These are phyloP conservation scores for Aureobasidium mangrovei DNA, from an alignment of 2,329 filamentous ascomycete genomes.

Conservation along the genomic window DNA sequence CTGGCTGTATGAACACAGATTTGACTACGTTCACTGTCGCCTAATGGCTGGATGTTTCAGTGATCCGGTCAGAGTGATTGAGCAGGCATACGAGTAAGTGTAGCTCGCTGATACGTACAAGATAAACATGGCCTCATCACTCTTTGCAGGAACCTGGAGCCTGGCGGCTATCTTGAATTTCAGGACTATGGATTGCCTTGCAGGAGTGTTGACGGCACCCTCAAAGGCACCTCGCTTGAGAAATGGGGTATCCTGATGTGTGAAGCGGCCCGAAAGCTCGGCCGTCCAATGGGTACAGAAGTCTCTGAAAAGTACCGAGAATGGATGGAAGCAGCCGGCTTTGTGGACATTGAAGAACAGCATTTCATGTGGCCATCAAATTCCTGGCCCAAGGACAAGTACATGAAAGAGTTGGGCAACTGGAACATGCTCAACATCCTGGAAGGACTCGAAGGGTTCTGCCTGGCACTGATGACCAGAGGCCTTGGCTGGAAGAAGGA, in stretches of 20 bases:
- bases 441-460: conserved; percentile 36
- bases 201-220: conserved; percentile 31
- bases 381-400: conserved; percentile 40
- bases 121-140: conserved; percentile 11
- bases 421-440: conserved; percentile 36
- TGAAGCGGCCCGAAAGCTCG: conserved; percentile 32
- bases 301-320: conserved; percentile 29
- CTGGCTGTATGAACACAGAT: conserved; percentile 47
- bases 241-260: conserved; percentile 30
- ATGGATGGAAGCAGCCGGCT: conserved; percentile 34
- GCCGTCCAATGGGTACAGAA: conserved; percentile 34
- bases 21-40: conserved; percentile 49
- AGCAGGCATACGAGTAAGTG: conserved; percentile 39
- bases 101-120: not conserved
- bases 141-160: conserved; percentile 34
- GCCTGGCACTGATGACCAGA: conserved; percentile 34
- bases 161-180: conserved; percentile 44
- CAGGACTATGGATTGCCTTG: conserved; percentile 39
- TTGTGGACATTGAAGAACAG: conserved; percentile 34
- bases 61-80: conserved; percentile 44
- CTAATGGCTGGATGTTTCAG: conserved; percentile 44
- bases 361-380: conserved; percentile 36
- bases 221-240: conserved; percentile 25
- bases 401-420: conserved; percentile 42
- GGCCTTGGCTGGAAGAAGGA: conserved; percentile 35